Conservation (phyloP, 805 yeast genomes). For the Diddensiella caesifluorescens region DNA sequence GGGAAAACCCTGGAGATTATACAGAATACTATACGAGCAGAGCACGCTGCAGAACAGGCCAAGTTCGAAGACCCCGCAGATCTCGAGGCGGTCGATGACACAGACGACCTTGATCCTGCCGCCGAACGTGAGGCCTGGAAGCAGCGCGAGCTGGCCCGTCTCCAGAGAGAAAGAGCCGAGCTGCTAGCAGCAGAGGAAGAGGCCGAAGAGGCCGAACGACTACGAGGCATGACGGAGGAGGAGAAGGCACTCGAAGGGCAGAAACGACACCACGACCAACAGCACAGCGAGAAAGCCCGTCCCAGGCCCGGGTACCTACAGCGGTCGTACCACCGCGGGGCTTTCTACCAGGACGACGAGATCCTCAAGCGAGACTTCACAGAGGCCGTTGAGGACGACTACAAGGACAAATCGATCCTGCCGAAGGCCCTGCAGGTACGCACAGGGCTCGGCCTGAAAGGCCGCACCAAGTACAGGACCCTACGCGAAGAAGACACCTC, state of each 20-base stretch:
- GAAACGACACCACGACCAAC: constrained; percentile 15
- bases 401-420: constrained; percentile 26
- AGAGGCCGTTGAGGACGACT: constrained; percentile 30
- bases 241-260: constrained; percentile 20
- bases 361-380: constrained; percentile 31
- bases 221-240: constrained; percentile 30
- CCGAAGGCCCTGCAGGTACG: constrained; percentile 30
- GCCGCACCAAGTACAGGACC: constrained; percentile 27
- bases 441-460: constrained; percentile 29
- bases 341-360: constrained; percentile 33
- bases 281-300: constrained; percentile 8
- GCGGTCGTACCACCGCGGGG: constrained; percentile 32
- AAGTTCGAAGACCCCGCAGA: constrained; percentile 24
- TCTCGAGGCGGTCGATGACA: constrained; percentile 45
- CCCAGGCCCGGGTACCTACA: constrained; percentile 23
- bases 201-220: constrained; percentile 31
- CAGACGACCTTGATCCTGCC: constrained; percentile 53
- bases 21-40: constrained; percentile 28
- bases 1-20: constrained; percentile 24
- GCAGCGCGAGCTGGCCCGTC: constrained; percentile 36
- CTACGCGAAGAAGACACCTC: constrained; percentile 32
- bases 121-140: constrained; percentile 41
- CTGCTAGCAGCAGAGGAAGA: constrained; percentile 33
- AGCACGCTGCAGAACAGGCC: constrained; percentile 22
- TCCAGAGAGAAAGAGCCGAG: constrained; percentile 36